Evolutionary conservation across 352 stramenopile genomes (phyloP), one percentile per base, ranked within the genome.

Genomic region (Globisporangium parvum): DNA sequence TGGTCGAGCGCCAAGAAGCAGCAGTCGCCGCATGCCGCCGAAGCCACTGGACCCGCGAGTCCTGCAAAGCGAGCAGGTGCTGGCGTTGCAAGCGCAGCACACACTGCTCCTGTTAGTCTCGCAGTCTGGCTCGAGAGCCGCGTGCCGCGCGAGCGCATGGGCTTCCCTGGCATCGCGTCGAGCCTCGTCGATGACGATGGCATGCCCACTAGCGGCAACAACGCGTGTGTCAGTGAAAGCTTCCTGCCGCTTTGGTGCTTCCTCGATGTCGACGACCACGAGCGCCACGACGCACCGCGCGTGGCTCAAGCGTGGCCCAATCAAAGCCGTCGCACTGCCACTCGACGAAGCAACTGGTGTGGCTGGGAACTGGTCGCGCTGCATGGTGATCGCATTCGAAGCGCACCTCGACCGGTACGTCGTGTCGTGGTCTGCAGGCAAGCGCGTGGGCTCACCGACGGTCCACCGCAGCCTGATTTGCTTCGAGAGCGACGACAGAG

Each of bases 231-330:
- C 28, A 59, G 57, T 6, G 65, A 71, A 28, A 75, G 68, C 42
- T 89, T 88, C 54, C 59, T 91, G 0, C 80, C 80, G 12, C 40
- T 91, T 4, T 91, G 80, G 80, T 89, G 80, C 51, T 89, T 85
- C 47, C 58, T 91, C 9, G 76, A 88, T 31, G 65, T 87, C 0
- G 64, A 85, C 1, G 75, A 87, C 9, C 21, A 59, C 21, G 37
- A 44, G 5, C 14, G 24, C 37, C 47, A 47, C 41, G 70, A 45
- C 54, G 55, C 11, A n/a, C 44, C 24, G 42, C 62, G 62, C 62
- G 6, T 63, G 74, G 24, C 37, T 76, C 9, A 55, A 48, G 33
- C 63, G 35, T 14, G 68, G 65, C 33, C 77, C 72, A 2, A 71
- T 77, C 44, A 89, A 91, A 52, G 85, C 75, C 15, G 65, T 91